Base-by-base conservation (phyloP, 1,139 yeast genomes). In the Candida sojae region DNA sequence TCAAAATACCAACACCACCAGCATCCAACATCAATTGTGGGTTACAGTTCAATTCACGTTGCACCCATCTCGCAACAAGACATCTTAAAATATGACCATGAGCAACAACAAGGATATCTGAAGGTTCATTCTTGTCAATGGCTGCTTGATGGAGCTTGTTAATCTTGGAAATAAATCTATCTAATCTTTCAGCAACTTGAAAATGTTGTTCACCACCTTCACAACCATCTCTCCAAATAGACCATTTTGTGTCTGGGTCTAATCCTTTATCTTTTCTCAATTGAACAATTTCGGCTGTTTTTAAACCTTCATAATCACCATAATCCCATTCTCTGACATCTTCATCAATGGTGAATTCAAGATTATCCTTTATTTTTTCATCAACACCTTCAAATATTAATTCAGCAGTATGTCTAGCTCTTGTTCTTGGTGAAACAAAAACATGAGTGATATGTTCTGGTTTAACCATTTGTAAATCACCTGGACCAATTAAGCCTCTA, bases 31-130 rank as follows among this genome's bases (percentile, higher is more conserved):
- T 74, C 63, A 90, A 83, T 54, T 84, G 82, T 2, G 97, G 97
- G 64, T 91, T 89, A 46, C 67, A 70, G 54, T 75, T 66, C 51
- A 87, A 73, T 12, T 76, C 77, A 42, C 76, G 69, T 6, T 77
- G 79, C 29, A 88, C 83, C 98, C 98, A 92, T 53, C 97, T 73
- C 33, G 92, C 89, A 7, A 92, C 95, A 59, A 92, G 83, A 62
- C 93, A 88, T 61, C 98, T 83, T 57, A 92, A 74, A 48, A 92
- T 88, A 61, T 92, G 98, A 41, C 98, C 98, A 62, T 92, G 98
- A 7, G 93, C 97, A 52, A 91, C 87, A 13, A 91, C 84, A 53
- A 91, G 60, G 26, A 91, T 80, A 64, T 92, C 97, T 53, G 90
- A 82, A 5, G 84, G 67, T 48, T 71, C 75, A 35, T 77, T 70